phyloP scores from a whole-genome alignment of 768 basidiomycete genomes.

The Suillus lakei region DNA sequence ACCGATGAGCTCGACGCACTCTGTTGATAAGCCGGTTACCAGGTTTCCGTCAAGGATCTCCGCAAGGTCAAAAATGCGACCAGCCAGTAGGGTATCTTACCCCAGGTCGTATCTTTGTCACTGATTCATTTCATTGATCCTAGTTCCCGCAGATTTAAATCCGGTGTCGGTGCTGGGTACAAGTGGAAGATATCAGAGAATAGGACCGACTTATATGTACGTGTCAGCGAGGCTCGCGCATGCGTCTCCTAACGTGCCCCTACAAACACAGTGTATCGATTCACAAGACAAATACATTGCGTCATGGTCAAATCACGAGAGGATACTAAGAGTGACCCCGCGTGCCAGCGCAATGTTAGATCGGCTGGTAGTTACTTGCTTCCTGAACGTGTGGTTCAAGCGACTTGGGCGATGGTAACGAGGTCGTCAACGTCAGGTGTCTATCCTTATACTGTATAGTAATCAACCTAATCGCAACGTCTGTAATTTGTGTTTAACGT shows the following conservation, averaged over 20 bases:
- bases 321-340: conserved; percentile 44
- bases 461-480: conserved; percentile 8
- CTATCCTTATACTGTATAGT: conserved; percentile 8
- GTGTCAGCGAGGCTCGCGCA: conserved; percentile 19
- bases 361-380: conserved; percentile 56
- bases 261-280: conserved; percentile 48
- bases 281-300: conserved; percentile 53
- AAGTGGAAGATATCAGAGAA: conserved; percentile 60
- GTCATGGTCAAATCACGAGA: conserved; percentile 46
- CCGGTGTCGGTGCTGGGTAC: conserved; percentile 47
- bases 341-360: conserved; percentile 48
- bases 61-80: conserved; percentile 51
- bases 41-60: conserved; percentile 52
- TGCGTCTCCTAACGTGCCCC: conserved; percentile 3
- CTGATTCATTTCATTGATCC: conserved; percentile 10
- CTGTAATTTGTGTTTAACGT: conserved; percentile 12
- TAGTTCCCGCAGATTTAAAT: conserved; percentile 62
- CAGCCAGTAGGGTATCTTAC: conserved; percentile 47
- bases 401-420: conserved; percentile 48
- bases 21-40: not conserved
- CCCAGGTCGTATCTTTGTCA: not conserved
- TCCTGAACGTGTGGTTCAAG: conserved; percentile 57
- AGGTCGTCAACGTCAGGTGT: not conserved
- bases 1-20: not conserved
- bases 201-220: conserved; percentile 49